Percentiles rank a stretch among this genome's conserved stretches.
These are phyloP conservation scores for Microdochium nivale DNA, from an alignment of 2,329 filamentous ascomycete genomes.

Conservation along the genomic window DNA sequence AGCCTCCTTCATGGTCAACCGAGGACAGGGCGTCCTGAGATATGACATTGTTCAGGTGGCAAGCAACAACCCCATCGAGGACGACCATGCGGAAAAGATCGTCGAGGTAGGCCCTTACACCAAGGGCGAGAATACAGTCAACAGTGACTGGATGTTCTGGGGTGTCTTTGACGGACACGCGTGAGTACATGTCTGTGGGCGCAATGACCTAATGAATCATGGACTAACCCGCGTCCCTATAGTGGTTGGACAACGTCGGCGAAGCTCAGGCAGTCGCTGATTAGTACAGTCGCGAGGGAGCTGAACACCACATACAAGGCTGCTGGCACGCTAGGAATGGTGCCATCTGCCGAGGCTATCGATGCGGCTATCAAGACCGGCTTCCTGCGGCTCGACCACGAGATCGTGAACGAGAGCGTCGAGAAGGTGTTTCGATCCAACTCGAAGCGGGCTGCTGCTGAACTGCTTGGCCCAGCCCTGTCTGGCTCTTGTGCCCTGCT, in stretches of 20 bases:
- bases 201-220: not conserved
- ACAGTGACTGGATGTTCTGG: slow-evolving; percentile 99
- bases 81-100: slow-evolving; percentile 97
- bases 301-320: slow-evolving; percentile 87
- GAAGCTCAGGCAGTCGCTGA: slow-evolving; percentile 85
- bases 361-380: slow-evolving; percentile 88
- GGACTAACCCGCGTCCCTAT: slow-evolving; percentile 8
- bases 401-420: slow-evolving; percentile 90
- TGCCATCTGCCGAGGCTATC: slow-evolving; percentile 71
- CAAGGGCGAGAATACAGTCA: slow-evolving; percentile 34
- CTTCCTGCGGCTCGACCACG: slow-evolving; percentile 81
- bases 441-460: slow-evolving; percentile 83
- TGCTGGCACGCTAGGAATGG: slow-evolving; percentile 46
- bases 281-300: slow-evolving; percentile 86
- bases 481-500: slow-evolving; percentile 96
- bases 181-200: slow-evolving; percentile 40
- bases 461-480: slow-evolving; percentile 83
- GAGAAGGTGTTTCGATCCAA: slow-evolving; percentile 83
- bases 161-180: slow-evolving; percentile 96
- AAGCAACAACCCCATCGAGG: slow-evolving; percentile 96
- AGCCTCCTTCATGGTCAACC: slow-evolving; percentile 82
- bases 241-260: slow-evolving; percentile 98
- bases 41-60: slow-evolving; percentile 93
- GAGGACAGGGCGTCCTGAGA: slow-evolving; percentile 83
- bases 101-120: slow-evolving; percentile 69